Conservation (phyloP, 2,329 filamentous ascomycete genomes). For the Eutypa lata region DNA sequence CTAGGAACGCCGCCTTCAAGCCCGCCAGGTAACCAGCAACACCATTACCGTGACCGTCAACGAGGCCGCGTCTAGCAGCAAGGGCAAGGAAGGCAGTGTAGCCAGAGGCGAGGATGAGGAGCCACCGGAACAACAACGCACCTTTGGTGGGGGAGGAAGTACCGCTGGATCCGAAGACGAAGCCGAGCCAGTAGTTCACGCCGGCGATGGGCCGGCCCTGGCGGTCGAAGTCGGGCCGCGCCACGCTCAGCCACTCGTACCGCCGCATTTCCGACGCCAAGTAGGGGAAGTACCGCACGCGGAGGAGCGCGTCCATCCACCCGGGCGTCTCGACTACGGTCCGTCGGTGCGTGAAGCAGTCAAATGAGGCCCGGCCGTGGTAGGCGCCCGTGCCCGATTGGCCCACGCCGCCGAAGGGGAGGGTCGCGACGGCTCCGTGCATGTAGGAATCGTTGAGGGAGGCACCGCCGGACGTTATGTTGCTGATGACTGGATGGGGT, state of each 20-base stretch:
- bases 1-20: background rate
- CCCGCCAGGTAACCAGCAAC: background rate
- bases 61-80: background rate
- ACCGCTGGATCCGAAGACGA: conserved; percentile 51
- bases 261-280: conserved; percentile 41
- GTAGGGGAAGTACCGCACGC: conserved; percentile 67
- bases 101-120: conserved; percentile 37
- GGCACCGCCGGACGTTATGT: conserved; percentile 66
- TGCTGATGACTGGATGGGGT: conserved; percentile 48
- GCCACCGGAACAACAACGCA: conserved; percentile 50
- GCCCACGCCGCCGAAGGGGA: conserved; percentile 82
- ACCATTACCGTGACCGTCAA: background rate
- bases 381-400: conserved; percentile 74
- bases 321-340: conserved; percentile 58
- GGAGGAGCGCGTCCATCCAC: conserved; percentile 66
- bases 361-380: conserved; percentile 72
- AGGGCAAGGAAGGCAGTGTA: conserved; percentile 26
- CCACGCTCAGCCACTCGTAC: conserved; percentile 38
- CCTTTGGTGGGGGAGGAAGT: conserved; percentile 44
- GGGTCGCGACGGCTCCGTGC: conserved; percentile 66
- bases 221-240: conserved; percentile 61
- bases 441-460: conserved; percentile 65
- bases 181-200: conserved; percentile 50
- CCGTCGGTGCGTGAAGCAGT: conserved; percentile 47
- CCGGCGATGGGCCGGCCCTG: conserved; percentile 51